These are phyloP conservation scores for Aegilops speltoides DNA, from an alignment of 176 grass and related monocot genomes.

Conservation along the genomic window DNA sequence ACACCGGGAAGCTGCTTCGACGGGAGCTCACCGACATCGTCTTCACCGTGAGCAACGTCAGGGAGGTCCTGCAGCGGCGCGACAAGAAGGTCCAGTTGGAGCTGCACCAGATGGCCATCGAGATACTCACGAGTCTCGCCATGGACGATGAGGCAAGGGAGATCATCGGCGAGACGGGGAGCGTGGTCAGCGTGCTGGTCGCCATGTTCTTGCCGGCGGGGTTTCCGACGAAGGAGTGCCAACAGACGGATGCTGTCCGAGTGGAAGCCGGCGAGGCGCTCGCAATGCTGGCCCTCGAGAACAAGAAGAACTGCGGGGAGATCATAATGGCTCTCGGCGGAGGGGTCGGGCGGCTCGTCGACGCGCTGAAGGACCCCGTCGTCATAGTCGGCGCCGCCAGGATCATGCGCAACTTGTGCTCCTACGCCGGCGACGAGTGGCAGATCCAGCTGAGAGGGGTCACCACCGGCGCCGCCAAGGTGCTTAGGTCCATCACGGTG, in stretches of 20 bases:
- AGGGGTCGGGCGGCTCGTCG: constrained; percentile 30
- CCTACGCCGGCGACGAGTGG: constrained; percentile 28
- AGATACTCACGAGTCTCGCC: constrained; percentile 63
- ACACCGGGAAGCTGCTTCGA: constrained; percentile 49
- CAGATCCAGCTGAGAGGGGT: constrained; percentile 29
- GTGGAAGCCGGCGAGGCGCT: constrained; percentile 71
- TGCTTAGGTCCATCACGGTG: constrained; percentile 50
- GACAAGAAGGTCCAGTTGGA: not conserved
- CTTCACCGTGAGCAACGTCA: constrained; percentile 65
- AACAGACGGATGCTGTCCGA: constrained; percentile 21
- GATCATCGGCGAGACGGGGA: constrained; percentile 57
- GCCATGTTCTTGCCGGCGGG: constrained; percentile 45
- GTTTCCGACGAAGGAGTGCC: not conserved
- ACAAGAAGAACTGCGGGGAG: constrained; percentile 46
- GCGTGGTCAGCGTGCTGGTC: constrained; percentile 49
- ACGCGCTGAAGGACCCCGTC: constrained; percentile 28
- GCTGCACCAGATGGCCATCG: constrained; percentile 53
- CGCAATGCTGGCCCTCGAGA: constrained; percentile 65
- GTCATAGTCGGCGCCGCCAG: constrained; percentile 45
- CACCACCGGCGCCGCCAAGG: constrained; percentile 35
- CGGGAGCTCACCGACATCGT: constrained; percentile 58
- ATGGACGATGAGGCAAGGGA: constrained; percentile 65
- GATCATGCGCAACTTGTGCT: constrained; percentile 67
- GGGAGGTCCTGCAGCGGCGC: constrained; percentile 43
- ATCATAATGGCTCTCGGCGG: constrained; percentile 44